Evolutionary conservation across 129 eudicot species (phyloP), one percentile per base, ranked within the genome.

Genomic region (Chrysanthemum lavandulifolium): DNA sequence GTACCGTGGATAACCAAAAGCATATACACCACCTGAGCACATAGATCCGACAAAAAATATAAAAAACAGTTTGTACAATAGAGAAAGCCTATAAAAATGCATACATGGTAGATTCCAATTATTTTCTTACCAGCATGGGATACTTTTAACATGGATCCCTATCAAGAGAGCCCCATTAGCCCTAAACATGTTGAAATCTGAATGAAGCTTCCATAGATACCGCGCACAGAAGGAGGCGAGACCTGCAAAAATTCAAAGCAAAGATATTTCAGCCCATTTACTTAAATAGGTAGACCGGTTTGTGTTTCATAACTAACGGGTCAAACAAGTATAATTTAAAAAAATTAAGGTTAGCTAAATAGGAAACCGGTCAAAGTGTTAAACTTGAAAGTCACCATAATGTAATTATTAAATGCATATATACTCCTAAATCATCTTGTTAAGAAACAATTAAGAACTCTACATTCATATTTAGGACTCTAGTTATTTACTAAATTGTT

Each of bases 141-240:
- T 76, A 73, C 79, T 84, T 71, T 85, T 94, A n/a, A 86, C 97
- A 65, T 96, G 99, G 65, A 90, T 90, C 59, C 99, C 99, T 60
- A 94, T 80, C 29, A 88, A 16, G 25, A 94, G 84, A 75, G 99
- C 50, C 80, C 93, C 83, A 94, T 77, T 58, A 94, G 62, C 75
- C 99, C 99, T 76, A 86, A 86, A 78, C 99, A 94, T 36, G 96
- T 87, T 56, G 99, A 91, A 79, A 94, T 88, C 75, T 94, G 99
- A 75, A 94, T 94, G 76, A 94, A 90, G 86, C 99, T 94, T 23
- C 99, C 99, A 72, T 90, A 94, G 47, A 97, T 88, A 68, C 99
- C 99, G 82, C 99, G 92, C 65, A 94, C 97, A 53, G 82, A 80
- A 19, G 99, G 83, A 72, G 99, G 99, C 50, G 99, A 94, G 65